phyloP scores from a whole-genome alignment of 2,329 filamentous ascomycete genomes.

The Curvularia hawaiiensis region DNA sequence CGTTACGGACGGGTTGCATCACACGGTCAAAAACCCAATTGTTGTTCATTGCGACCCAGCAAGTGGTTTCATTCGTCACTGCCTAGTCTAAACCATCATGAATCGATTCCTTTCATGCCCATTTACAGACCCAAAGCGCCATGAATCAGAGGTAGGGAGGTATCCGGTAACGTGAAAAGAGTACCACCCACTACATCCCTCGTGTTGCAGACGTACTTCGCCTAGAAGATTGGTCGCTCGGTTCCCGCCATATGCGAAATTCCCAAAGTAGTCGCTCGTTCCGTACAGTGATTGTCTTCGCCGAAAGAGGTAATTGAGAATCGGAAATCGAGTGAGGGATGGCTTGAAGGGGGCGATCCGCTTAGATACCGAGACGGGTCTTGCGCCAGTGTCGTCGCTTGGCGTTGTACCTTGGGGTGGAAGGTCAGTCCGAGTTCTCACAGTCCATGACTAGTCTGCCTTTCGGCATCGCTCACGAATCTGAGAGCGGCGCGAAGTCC shows the following conservation, averaged over 20 bases:
- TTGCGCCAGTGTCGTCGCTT: conserved; percentile 99
- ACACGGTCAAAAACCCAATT: conserved; percentile 9
- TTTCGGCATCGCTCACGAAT: conserved; percentile 10
- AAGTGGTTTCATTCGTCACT: conserved; percentile 43
- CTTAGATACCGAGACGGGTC: conserved; percentile 98
- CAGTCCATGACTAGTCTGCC: not conserved
- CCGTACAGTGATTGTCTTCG: conserved; percentile 28
- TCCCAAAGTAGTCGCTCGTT: conserved; percentile 35
- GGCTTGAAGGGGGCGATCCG: conserved; percentile 56
- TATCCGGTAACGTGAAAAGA: conserved; percentile 33
- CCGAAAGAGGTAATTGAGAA: conserved; percentile 35
- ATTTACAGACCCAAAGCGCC: conserved; percentile 47
- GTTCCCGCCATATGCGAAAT: conserved; percentile 36
- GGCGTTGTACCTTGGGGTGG: conserved; percentile 86
- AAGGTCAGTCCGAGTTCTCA: conserved; percentile 19
- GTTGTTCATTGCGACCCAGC: conserved; percentile 38
- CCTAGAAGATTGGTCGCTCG: conserved; percentile 34
- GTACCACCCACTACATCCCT: conserved; percentile 33
- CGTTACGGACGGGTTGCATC: not conserved
- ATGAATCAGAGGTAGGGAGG: conserved; percentile 34
- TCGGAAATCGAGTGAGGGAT: conserved; percentile 42
- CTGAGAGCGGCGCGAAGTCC: not conserved
- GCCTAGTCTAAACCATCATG: conserved; percentile 47
- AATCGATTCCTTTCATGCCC: conserved; percentile 27
- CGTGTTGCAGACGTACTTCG: conserved; percentile 29